A percentile compares a stretch with the other conserved stretches of the same genome.
Evolutionary conservation across 2,329 filamentous ascomycete genomes (phyloP).

Genomic region (Pyricularia grisea): DNA sequence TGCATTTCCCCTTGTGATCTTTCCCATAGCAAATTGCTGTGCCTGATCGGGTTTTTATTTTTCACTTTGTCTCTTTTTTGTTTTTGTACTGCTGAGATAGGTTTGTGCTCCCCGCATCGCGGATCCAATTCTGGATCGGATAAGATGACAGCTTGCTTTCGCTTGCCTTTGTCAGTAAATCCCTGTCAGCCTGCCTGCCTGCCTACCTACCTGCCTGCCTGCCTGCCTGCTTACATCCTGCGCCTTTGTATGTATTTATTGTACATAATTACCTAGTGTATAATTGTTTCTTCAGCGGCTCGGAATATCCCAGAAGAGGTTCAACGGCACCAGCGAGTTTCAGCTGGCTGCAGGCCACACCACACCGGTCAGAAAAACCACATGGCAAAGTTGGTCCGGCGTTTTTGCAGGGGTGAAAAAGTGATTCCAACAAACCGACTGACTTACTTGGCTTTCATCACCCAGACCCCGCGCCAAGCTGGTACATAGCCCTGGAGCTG

Average conservation of each 20-base stretch:
- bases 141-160: neutral
- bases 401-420: neutral
- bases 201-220: too few relatives aligned
- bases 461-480: neutral
- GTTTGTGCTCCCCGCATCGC: neutral
- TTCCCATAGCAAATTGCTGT: neutral
- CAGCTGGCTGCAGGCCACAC: neutral
- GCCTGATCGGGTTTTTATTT: neutral
- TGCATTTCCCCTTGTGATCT: neutral
- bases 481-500: neutral
- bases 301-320: neutral
- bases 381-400: neutral
- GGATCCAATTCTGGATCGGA: neutral
- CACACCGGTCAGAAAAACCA: neutral
- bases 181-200: too few relatives aligned
- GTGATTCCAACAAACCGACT: neutral
- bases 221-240: neutral
- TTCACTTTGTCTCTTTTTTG: neutral
- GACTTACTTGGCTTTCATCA: neutral
- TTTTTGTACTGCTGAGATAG: neutral
- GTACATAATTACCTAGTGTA: too few relatives aligned
- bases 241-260: neutral
- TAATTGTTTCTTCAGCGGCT: neutral
- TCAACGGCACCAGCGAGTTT: neutral
- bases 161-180: too few relatives aligned